A percentile compares a stretch with the other conserved stretches of the same genome.
Evolutionary conservation across 2,329 filamentous ascomycete species (phyloP).

Genomic region (Dendrostoma leiphaemia): DNA sequence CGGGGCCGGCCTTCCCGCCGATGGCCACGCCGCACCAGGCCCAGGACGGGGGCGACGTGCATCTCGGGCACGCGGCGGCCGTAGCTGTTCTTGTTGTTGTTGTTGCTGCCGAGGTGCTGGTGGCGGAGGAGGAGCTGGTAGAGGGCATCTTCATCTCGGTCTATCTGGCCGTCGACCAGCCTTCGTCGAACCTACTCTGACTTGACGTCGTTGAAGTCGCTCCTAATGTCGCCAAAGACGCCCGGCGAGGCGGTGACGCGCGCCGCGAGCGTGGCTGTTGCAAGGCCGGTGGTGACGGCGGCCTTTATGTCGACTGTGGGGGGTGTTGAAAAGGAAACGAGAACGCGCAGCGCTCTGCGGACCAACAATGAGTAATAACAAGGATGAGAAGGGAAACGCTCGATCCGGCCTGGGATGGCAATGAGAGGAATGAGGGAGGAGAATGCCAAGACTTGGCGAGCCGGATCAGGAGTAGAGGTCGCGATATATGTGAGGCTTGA

Average conservation of each 20-base stretch:
- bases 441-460: not conserved
- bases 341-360: not conserved
- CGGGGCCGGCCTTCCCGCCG: not conserved
- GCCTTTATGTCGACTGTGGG: not conserved
- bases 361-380: not conserved
- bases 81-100: not conserved
- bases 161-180: not conserved
- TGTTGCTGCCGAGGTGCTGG: not conserved
- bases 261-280: not conserved
- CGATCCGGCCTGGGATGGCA: not conserved
- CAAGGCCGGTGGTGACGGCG: not conserved
- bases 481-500: not conserved
- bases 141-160: too few relatives aligned
- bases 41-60: not conserved
- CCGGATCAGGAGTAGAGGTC: not conserved
- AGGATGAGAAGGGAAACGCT: not conserved
- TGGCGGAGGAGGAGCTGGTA: too few relatives aligned
- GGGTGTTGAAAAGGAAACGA: not conserved
- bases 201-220: constrained; percentile 1
- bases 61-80: not conserved
- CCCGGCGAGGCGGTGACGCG: not conserved
- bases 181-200: not conserved
- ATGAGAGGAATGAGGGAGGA: not conserved
- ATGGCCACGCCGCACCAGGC: not conserved
- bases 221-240: constrained; percentile 1